Percentiles rank a stretch among this genome's conserved stretches.
phyloP scores from a whole-genome alignment of 805 yeast genomes.

The Lipomyces lipofer region DNA sequence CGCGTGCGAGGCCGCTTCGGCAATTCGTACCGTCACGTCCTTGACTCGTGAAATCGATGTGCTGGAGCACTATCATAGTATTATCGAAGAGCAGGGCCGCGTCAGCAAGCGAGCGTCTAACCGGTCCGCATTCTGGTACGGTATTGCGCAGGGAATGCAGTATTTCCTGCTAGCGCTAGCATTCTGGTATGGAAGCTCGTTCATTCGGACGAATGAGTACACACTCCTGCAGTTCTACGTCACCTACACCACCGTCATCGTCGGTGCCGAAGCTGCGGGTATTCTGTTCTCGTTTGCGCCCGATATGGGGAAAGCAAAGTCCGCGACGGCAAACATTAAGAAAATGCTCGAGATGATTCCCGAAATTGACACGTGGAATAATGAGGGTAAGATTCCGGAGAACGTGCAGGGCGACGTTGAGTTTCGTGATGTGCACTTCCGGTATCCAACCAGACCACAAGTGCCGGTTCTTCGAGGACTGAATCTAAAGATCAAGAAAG shows the following conservation, averaged over 20 bases:
- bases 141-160: constrained; percentile 18
- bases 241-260: constrained; percentile 42
- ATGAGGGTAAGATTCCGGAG: constrained; percentile 33
- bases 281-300: constrained; percentile 45
- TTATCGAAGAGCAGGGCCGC: constrained; percentile 15
- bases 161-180: constrained; percentile 46
- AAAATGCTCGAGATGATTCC: constrained; percentile 41
- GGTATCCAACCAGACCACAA: constrained; percentile 37
- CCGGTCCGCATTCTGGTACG: constrained; percentile 18
- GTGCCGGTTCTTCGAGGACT: constrained; percentile 35
- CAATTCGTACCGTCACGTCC: constrained; percentile 47
- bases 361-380: constrained; percentile 39
- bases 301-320: constrained; percentile 46
- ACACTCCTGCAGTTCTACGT: constrained; percentile 42
- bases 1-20: constrained; percentile 40
- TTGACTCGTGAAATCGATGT: constrained; percentile 46
- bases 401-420: constrained; percentile 52
- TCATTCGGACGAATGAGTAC: constrained; percentile 38
- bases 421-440: constrained; percentile 44
- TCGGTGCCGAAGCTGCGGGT: constrained; percentile 49
- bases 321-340: constrained; percentile 41
- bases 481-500: constrained; percentile 56
- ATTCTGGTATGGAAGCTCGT: constrained; percentile 47
- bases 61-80: constrained; percentile 34
- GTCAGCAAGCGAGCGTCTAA: constrained; percentile 3